Percentiles rank a stretch among this genome's conserved stretches.
These are phyloP conservation scores for Cryomyces minteri DNA, from an alignment of 495 filamentous ascomycete species.

Conservation along the genomic window DNA sequence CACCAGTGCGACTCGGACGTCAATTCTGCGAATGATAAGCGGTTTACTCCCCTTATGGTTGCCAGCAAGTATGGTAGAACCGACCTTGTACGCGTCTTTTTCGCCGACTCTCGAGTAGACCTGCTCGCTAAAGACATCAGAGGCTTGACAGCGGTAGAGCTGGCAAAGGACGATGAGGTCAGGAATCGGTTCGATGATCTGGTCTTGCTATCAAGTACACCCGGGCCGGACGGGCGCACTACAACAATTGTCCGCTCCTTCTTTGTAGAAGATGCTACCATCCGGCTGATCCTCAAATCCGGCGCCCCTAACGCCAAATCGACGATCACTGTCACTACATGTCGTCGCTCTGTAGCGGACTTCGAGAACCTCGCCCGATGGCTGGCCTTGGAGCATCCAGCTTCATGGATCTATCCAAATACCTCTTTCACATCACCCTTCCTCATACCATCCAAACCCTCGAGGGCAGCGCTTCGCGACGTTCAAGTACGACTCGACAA, in stretches of 20 bases:
- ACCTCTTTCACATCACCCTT: constrained; percentile 70
- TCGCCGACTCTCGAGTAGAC: constrained; percentile 76
- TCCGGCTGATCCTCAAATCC: constrained; percentile 85
- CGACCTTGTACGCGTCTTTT: constrained; percentile 78
- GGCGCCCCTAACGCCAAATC: constrained; percentile 48
- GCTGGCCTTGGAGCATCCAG: constrained; percentile 81
- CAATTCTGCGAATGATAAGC: constrained; percentile 91
- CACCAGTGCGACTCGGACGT: constrained; percentile 76
- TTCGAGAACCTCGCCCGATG: constrained; percentile 83
- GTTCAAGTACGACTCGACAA: constrained; percentile 73
- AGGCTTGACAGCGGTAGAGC: constrained; percentile 84
- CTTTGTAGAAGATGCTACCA: constrained; percentile 91
- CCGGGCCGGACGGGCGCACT: constrained; percentile 57
- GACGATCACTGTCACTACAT: constrained; percentile 84
- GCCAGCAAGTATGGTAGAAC: constrained; percentile 97
- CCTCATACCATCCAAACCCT: constrained; percentile 82
- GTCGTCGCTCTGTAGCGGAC: constrained; percentile 71
- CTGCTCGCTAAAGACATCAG: constrained; percentile 65
- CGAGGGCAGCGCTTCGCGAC: constrained; percentile 68
- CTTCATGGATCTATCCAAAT: constrained; percentile 78
- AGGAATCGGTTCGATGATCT: constrained; percentile 92
- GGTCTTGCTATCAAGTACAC: constrained; percentile 56
- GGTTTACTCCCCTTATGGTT: constrained; percentile 91
- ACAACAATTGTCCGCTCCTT: constrained; percentile 93
- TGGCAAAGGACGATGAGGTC: constrained; percentile 97